These are phyloP conservation scores for Beta macrorhiza DNA, from an alignment of 179 eudicot species.

Conservation along the genomic window DNA sequence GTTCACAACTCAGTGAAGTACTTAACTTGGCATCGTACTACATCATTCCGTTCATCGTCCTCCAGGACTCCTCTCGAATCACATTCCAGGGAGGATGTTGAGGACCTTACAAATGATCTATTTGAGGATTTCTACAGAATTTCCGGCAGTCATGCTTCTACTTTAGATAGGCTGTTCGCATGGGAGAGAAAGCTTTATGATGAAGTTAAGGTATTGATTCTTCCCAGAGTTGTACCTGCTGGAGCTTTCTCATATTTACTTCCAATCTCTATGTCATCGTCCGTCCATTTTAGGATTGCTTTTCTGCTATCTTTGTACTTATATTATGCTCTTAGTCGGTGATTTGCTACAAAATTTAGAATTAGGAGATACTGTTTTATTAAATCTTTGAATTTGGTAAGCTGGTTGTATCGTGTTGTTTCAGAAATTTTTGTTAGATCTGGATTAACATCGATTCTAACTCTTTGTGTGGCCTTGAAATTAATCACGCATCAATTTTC, in stretches of 20 bases:
- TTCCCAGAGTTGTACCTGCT: not conserved
- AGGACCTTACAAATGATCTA: slow-evolving; percentile 53
- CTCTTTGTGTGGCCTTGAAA: not conserved
- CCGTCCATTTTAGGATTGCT: not conserved
- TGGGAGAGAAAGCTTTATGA: slow-evolving; percentile 98
- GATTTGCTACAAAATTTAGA: too few relatives aligned
- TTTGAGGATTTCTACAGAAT: slow-evolving; percentile 68
- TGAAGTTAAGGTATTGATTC: slow-evolving; percentile 86
- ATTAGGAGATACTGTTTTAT: not conserved
- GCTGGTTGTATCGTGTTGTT: too few relatives aligned
- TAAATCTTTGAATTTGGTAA: not conserved
- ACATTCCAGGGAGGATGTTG: slow-evolving; percentile 58
- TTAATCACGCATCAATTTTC: not conserved
- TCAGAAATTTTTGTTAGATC: not conserved
- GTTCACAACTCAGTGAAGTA: slow-evolving; percentile 63
- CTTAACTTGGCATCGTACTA: slow-evolving; percentile 89
- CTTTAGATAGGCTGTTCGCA: slow-evolving; percentile 84
- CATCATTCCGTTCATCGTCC: slow-evolving; percentile 75
- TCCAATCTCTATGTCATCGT: not conserved
- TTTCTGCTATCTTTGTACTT: not conserved
- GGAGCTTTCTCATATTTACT: slow-evolving; percentile 7
- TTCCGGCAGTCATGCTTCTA: slow-evolving; percentile 95
- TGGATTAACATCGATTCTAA: not conserved
- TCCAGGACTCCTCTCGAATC: slow-evolving; percentile 66
- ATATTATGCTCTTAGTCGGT: not conserved